Conservation (phyloP, 306 rosid genomes). For the Quercus engelmannii region DNA sequence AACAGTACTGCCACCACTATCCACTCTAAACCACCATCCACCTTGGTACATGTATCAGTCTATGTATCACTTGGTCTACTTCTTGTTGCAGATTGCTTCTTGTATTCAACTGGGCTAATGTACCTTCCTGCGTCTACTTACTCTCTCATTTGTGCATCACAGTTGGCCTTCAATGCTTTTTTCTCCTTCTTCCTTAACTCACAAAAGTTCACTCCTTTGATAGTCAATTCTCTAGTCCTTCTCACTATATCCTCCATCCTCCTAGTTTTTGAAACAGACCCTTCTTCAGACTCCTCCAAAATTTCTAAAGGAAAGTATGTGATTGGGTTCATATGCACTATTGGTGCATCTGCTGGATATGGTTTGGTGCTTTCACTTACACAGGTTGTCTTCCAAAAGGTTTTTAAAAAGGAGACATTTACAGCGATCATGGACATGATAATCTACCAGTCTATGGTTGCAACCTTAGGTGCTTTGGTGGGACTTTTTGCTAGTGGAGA, state of each 20-base stretch:
- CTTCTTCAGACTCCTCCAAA: background rate
- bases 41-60: constrained; percentile 2
- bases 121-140: constrained; percentile 56
- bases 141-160: constrained; percentile 49
- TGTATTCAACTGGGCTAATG: constrained; percentile 40
- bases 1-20: background rate
- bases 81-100: constrained; percentile 26
- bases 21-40: constrained; percentile 17
- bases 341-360: constrained; percentile 37
- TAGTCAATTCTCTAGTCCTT: constrained; percentile 46
- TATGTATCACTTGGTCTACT: constrained; percentile 36
- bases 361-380: constrained; percentile 30
- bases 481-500: constrained; percentile 53
- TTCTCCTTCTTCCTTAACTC: constrained; percentile 59
- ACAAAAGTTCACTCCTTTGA: constrained; percentile 45
- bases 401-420: constrained; percentile 38
- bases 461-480: constrained; percentile 21
- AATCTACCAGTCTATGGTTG: constrained; percentile 10
- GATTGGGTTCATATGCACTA: constrained; percentile 44
- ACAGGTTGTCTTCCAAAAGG: constrained; percentile 36
- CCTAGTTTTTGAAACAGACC: constrained; percentile 28
- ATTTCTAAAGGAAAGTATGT: constrained; percentile 22
- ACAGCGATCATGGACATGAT: constrained; percentile 30
- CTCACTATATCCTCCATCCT: constrained; percentile 51
- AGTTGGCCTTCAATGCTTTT: constrained; percentile 51